Base-by-base conservation (phyloP, 805 yeast species). In the Ogataea henricii region DNA sequence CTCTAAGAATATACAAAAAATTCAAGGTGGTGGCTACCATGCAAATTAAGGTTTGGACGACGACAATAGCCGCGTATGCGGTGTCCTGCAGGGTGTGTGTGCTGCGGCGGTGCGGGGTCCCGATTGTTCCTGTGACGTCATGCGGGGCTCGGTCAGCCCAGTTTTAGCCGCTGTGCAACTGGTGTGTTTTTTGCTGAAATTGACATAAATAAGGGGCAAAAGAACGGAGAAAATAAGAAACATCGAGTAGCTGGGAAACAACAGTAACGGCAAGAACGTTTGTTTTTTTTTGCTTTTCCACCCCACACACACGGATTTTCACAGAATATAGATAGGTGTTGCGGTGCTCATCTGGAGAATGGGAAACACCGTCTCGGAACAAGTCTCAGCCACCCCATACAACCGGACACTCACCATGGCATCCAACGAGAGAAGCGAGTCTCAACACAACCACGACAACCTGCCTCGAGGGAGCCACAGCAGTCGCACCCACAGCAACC, bases 131-230 rank as follows among this genome's bases (percentile, higher is more conserved):
- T 22, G 21, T 37, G 40, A 37, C 40, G 40, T 37, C 40, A 37
- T 37, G 40, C 32, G 40, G 40, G 30, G 40, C n/a, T 23, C 32
- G 3, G n/a, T 5, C 21, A 6, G 17, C 9, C 30, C 21, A 5
- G 12, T 37, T 37, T 37, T 23, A 37, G 40, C 40, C 40, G 40
- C 32, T 23, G 21, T 37, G 40, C 40, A 34, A 34, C 21, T 27
- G 23, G 17, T 22, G 25, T 22, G 25, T 8, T 13, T 9, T 17
- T 34, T 17, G 22, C 23, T 34, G 37, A 34, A 34, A 34, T 12
- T 17, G 23, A 18, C 23, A 34, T 34, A 34, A 34, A 34, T 34
- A 34, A 34, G 17, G 3, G 10, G 37, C 13, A 6, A 34, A 34
- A 34, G 37, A 34, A 34, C 6, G 32, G 10, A 13, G n/a, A n/a